A percentile compares a stretch with the other conserved stretches of the same genome.
These are phyloP conservation scores for Calendula officinalis DNA, from an alignment of 129 eudicot genomes.

Conservation along the genomic window DNA sequence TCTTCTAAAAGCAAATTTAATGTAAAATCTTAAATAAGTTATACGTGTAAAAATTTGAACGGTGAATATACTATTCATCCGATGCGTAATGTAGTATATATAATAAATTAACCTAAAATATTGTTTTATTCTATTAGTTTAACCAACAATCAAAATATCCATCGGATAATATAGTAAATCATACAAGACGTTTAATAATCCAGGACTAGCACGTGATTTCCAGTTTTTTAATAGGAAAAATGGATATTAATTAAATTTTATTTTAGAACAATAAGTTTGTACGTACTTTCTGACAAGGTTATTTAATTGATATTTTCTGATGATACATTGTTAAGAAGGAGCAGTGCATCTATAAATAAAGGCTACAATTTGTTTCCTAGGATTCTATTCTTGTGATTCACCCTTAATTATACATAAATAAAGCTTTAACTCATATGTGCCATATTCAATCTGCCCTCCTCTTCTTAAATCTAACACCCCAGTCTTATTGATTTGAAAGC, in stretches of 20 bases:
- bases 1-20: no score
- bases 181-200: neutral
- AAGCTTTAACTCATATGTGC: slow-evolving; percentile 11
- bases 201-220: neutral
- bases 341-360: slow-evolving; percentile 29
- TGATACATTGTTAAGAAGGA: slow-evolving; percentile 16
- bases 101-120: neutral
- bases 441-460: slow-evolving; percentile 19
- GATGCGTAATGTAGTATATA: neutral
- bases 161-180: neutral
- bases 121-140: no score
- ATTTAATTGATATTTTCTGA: slow-evolving; percentile 17
- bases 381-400: slow-evolving; percentile 22
- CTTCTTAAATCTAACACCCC: neutral
- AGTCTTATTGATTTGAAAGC: no score
- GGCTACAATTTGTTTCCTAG: slow-evolving; percentile 27
- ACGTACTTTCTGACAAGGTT: slow-evolving; percentile 12
- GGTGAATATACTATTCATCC: no score
- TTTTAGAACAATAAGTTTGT: slow-evolving; percentile 12
- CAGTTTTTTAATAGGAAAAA: neutral
- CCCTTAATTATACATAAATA: slow-evolving; percentile 6
- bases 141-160: neutral
- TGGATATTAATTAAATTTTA: neutral
- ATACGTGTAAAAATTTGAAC: no score
- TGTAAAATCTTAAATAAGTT: no score